Base-by-base conservation (phyloP, 2,329 filamentous ascomycete species). In the Endothia cerciana region DNA sequence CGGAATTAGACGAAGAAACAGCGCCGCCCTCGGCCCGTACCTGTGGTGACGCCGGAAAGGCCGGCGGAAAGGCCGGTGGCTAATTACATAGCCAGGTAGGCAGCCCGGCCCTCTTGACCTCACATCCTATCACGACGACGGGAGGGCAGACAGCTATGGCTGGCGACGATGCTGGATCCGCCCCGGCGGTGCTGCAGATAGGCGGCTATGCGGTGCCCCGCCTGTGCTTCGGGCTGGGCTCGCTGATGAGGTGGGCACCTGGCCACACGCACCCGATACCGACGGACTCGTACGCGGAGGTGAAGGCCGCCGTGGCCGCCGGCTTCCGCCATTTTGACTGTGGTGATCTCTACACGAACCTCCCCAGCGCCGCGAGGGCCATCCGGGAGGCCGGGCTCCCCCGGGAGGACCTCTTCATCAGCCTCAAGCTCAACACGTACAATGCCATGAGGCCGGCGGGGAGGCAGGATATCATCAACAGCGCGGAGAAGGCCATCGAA, bases 351-450 rank as follows among this genome's bases (percentile, higher is more conserved):
- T 62, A 62, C 49, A 62, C 60, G 36, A 62, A 62, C 38, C 47
- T 53, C 17, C 60, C 60, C 15, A 62, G 60, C 36, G 49, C 60
- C 15, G 49, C 49, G 2, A 22, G 6, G 47, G 60, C 60, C 5
- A 40, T 62, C 22, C 49, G 49, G n/a, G 60, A 55, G 15, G 49
- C 60, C 17, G 17, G 19, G 6, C 6, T 62, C 2, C 60, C 60
- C 6, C 47, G 49, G 2, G 17, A 41, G 2, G 36, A 62, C 33
- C 60, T 62, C 28, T 62, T 43, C 38, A n/a, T 62, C 47, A 62
- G 49, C 22, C 60, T 62, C 25, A 62, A 62, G 38, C 60, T 62
- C 33, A 62, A 62, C 47, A 62, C 60, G 47, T 62, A 62, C 49
- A 15, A 30, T 25, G 36, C 17, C 6, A 43, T 62, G 60, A 62